Evolutionary conservation across 352 stramenopile genomes (phyloP), one percentile per base, ranked within the genome.

Genomic region (Albugo laibachii): DNA sequence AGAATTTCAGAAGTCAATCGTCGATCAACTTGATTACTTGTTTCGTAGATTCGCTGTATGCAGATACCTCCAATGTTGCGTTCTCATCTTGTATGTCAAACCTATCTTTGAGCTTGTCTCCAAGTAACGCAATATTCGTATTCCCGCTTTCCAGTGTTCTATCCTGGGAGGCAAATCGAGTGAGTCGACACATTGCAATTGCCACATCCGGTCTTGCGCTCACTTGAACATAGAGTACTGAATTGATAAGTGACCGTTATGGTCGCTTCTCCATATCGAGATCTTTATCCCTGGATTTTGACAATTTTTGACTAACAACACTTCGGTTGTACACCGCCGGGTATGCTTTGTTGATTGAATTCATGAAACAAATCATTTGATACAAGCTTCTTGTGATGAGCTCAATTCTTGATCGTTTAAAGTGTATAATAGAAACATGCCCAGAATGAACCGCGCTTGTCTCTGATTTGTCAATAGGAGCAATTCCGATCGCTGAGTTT

Each of bases 391-490:
- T 14, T 60, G 50, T 19, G 54, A 58, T 16, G 61, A 51, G 34
- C 54, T 61, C 1, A 52, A 40, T 21, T 15, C 52, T 15, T n/a
- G 36, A 2, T 35, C 41, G 0, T 2, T 12, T 21, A 34, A 15
- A 15, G 56, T 45, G 21, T 55, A 47, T 6, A 56, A 41, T 5
- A 62, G 53, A 12, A 62, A 45, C 52, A 61, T 56, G 0, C 49
- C 55, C 2, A 63, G 14, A 5, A 63, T 58, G 24, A 61, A 54
- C n/a, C 48, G 53, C 0, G 21, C 50, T 5, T 1, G 13, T 5
- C 43, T 41, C 8, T 59, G 11, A 8, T 57, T 50, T 31, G 58
- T 59, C 34, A n/a, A n/a, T 59, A 62, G 18, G 48, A 59, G 58
- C 14, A 0, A 4, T 3, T 11, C 24, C 27, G 52, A 54, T 0